Evolutionary conservation across 2,329 filamentous ascomycete genomes (phyloP).

Genomic region (Botrytis fabae): DNA sequence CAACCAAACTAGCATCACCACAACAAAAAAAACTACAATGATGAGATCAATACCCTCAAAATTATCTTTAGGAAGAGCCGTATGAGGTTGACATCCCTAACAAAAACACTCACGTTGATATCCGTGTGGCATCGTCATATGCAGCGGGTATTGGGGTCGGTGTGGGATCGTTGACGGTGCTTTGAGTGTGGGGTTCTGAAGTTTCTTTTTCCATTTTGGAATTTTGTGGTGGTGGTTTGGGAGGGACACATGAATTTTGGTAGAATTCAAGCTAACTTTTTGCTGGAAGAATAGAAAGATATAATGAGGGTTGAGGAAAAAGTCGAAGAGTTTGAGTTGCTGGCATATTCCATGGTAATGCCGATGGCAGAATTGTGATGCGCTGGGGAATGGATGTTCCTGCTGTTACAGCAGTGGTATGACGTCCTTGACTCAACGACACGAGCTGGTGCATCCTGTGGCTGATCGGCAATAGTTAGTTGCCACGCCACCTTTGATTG

Average conservation of each 20-base stretch:
- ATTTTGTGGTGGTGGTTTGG: slow-evolving; percentile 9
- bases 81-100: slow-evolving; percentile 33
- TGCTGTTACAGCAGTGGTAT: not conserved
- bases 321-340: not conserved
- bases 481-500: not conserved
- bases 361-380: not conserved
- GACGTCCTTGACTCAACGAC: not conserved
- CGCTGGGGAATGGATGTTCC: not conserved
- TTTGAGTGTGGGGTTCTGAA: slow-evolving; percentile 39
- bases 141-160: slow-evolving; percentile 29
- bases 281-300: not conserved
- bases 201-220: slow-evolving; percentile 9
- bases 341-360: not conserved
- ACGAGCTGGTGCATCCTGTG: no score
- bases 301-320: not conserved
- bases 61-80: slow-evolving; percentile 41
- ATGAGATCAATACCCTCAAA: slow-evolving; percentile 37
- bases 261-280: not conserved
- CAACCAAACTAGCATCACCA: not conserved
- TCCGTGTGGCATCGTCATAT: slow-evolving; percentile 38
- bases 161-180: slow-evolving; percentile 35
- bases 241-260: not conserved
- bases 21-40: slow-evolving; percentile 30
- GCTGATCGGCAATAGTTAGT: no score
- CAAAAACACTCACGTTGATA: slow-evolving; percentile 16